A percentile compares a stretch with the other conserved stretches of the same genome.
These are phyloP conservation scores for Pterula multifida DNA, from an alignment of 1,284 basidiomycete species.

Conservation along the genomic window DNA sequence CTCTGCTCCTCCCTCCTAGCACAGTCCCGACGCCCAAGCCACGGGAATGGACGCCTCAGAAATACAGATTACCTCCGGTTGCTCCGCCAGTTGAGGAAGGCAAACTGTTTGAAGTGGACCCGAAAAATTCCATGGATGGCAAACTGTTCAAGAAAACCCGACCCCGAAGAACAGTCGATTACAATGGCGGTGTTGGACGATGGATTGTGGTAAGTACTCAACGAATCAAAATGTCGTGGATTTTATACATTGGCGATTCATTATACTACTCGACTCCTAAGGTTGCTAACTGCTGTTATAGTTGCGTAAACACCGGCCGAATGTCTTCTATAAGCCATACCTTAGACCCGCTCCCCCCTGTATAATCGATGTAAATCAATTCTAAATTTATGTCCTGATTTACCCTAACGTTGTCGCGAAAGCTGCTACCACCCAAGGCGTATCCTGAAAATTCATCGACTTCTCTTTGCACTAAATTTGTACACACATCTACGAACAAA, in stretches of 20 bases:
- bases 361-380: conserved; percentile 62
- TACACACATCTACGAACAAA: conserved; percentile 98
- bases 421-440: conserved; percentile 88
- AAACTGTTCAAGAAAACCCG: conserved; percentile 73
- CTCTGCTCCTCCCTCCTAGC: conserved; percentile 28
- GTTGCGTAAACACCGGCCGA: conserved; percentile 67
- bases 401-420: conserved; percentile 12
- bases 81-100: conserved; percentile 70
- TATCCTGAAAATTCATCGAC: conserved; percentile 84
- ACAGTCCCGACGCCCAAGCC: conserved; percentile 21
- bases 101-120: conserved; percentile 24
- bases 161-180: conserved; percentile 90
- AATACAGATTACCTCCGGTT: conserved; percentile 38
- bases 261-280: not conserved
- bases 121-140: not conserved
- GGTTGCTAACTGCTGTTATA: conserved; percentile 17
- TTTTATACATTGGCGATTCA: not conserved
- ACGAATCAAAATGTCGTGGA: not conserved
- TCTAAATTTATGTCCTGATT: conserved; percentile 12
- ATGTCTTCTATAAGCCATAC: conserved; percentile 60
- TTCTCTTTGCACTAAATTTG: conserved; percentile 89
- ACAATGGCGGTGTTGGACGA: conserved; percentile 76
- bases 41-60: conserved; percentile 42
- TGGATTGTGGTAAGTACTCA: conserved; percentile 56
- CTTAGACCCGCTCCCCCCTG: conserved; percentile 75